phyloP scores from a whole-genome alignment of 148 eudicot genomes.

The Amaranthus palmeri region DNA sequence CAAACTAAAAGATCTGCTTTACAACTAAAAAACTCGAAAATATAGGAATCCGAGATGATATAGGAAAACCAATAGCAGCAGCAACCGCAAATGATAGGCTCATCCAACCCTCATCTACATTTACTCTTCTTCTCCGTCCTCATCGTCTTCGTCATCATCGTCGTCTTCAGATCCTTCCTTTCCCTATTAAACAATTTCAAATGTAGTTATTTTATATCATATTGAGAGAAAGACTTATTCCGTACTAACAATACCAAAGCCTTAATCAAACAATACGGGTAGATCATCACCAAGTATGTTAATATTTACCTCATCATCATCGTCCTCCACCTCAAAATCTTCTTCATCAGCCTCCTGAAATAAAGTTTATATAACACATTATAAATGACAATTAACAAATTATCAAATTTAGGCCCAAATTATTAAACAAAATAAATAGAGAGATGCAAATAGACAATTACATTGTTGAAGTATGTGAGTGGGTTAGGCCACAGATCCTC shows the following conservation, averaged over 20 bases:
- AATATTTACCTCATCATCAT: slow-evolving; percentile 60
- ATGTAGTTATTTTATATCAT: background rate
- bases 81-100: background rate
- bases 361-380: slow-evolving; percentile 14
- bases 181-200: slow-evolving; percentile 25
- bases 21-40: slow-evolving; percentile 16
- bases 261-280: background rate
- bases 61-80: slow-evolving; percentile 9
- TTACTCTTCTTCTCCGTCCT: slow-evolving; percentile 40
- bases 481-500: slow-evolving; percentile 99
- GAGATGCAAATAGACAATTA: slow-evolving; percentile 15
- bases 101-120: slow-evolving; percentile 2
- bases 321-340: slow-evolving; percentile 61
- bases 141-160: slow-evolving; percentile 45
- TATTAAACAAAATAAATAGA: background rate
- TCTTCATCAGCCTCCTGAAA: slow-evolving; percentile 80
- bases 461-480: slow-evolving; percentile 76
- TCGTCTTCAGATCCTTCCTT: slow-evolving; percentile 34
- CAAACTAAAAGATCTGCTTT: slow-evolving; percentile 20
- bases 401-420: background rate
- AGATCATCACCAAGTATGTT: background rate
- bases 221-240: background rate
- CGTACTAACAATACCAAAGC: background rate
- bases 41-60: slow-evolving; percentile 12
- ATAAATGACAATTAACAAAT: background rate